phyloP scores from a whole-genome alignment of 208 protist genomes.

The Wallacemonas sp. region DNA sequence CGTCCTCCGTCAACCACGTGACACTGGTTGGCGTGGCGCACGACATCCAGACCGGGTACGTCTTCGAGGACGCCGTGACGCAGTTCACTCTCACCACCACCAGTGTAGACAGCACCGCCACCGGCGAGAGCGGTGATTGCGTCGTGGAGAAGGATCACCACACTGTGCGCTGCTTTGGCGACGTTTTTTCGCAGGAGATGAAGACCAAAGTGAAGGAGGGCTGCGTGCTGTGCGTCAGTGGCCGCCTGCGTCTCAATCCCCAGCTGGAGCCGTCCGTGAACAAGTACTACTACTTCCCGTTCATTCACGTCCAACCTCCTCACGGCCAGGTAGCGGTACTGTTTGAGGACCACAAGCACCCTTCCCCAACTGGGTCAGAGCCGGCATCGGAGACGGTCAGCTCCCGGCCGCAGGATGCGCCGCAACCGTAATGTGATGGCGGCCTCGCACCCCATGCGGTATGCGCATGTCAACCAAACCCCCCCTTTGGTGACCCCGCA shows the following conservation, averaged over 20 bases:
- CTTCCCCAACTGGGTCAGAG: conserved; percentile 43
- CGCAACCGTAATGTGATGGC: too few species aligned
- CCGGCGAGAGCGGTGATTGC: conserved; percentile 66
- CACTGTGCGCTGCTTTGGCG: conserved; percentile 90
- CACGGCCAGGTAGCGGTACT: conserved; percentile 88
- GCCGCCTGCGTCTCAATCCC: conserved; percentile 85
- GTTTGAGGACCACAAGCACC: conserved; percentile 65
- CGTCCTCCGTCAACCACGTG: conserved; percentile 81
- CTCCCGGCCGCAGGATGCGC: neutral
- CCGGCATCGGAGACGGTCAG: conserved; percentile 18
- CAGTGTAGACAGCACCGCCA: conserved; percentile 75
- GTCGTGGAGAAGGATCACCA: conserved; percentile 93
- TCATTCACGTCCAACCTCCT: conserved; percentile 88
- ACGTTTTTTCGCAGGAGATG: conserved; percentile 85
- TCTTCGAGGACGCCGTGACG: conserved; percentile 90
- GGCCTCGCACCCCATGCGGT: too few species aligned
- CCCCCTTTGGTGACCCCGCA: too few species aligned
- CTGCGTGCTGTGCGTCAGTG: conserved; percentile 86
- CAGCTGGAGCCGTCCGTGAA: conserved; percentile 87
- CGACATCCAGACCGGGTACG: conserved; percentile 89
- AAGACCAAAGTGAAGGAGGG: conserved; percentile 77
- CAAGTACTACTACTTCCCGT: conserved; percentile 93
- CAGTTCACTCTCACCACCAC: conserved; percentile 93
- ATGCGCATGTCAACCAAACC: too few species aligned
- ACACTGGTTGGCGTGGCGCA: conserved; percentile 91